Base-by-base conservation (phyloP, 2,329 filamentous ascomycete species). In the Dothidotthia symphoricarpi region DNA sequence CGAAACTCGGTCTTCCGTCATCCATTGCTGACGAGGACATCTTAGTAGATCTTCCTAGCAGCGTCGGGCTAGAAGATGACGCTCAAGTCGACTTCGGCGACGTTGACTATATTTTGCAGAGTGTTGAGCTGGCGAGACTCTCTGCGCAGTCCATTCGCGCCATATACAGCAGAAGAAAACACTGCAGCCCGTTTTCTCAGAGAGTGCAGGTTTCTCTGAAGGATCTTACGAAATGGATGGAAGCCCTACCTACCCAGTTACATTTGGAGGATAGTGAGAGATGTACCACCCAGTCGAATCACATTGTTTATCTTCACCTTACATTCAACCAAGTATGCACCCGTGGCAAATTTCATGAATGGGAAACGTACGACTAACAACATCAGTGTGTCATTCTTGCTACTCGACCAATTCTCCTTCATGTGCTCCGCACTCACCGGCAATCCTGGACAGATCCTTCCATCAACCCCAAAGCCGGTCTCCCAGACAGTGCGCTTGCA, bases 31-130 rank as follows among this genome's bases (percentile, higher is more conserved):
- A 66, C 22, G 57, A 62, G 9, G 58, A 60, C 45, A 12, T 76
- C 3, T 59, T 70, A 22, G 68, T 73, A 4, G 67, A 72, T 16
- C 47, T 70, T 5, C 73, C 72, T 0, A 68, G 68, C 0, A 61
- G 66, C 10, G 53, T 61, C 0, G 48, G 57, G 1, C 26, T 70
- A 1, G 26, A 28, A 22, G 57, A 61, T 3, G 31, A 47, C 10
- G 38, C 40, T 10, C 39, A 47, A 3, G 41, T 34, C 6, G 43
- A 65, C 51, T 60, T 67, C 62, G 67, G 64, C 58, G 57, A 51
- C 55, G 59, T 48, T 57, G 55, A 54, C 43, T 69, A 58, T 63
- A 68, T 63, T 50, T 56, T 39, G 12, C 69, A 69, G 1, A 67
- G 62, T 4, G 59, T 73, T 5, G 59, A 64, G 0, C 57, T 76